Evolutionary conservation across 2,329 filamentous ascomycete genomes (phyloP).

Genomic region (Curvularia eragrostidis): DNA sequence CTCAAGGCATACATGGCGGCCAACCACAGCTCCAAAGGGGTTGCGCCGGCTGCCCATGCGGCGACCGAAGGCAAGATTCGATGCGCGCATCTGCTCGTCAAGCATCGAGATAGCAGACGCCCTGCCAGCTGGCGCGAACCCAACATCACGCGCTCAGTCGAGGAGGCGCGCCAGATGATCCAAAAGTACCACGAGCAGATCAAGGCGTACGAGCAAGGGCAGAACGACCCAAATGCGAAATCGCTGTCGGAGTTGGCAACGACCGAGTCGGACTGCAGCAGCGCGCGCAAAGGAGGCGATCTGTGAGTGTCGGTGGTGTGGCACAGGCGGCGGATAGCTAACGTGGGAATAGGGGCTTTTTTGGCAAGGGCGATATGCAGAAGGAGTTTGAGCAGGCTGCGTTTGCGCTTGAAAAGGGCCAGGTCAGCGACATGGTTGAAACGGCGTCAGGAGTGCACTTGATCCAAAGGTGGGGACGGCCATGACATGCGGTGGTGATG

Average conservation of each 20-base stretch:
- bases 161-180: conserved; percentile 82
- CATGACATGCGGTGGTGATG: not conserved
- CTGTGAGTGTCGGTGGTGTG: conserved; percentile 62
- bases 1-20: conserved; percentile 93
- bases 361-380: conserved; percentile 95
- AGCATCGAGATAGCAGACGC: conserved; percentile 86
- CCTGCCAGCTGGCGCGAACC: conserved; percentile 93
- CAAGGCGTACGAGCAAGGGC: conserved; percentile 65
- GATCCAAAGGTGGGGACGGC: conserved; percentile 76
- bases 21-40: conserved; percentile 72
- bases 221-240: conserved; percentile 23
- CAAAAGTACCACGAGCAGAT: conserved; percentile 78
- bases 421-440: conserved; percentile 87
- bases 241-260: conserved; percentile 81
- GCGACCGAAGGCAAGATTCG: conserved; percentile 79
- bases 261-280: conserved; percentile 94
- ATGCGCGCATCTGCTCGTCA: conserved; percentile 89
- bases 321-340: not conserved
- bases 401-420: conserved; percentile 84
- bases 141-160: conserved; percentile 85
- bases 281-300: conserved; percentile 90
- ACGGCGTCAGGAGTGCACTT: conserved; percentile 94
- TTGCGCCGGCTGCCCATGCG: conserved; percentile 48
- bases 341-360: conserved; percentile 71
- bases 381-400: conserved; percentile 97